Base-by-base conservation (phyloP, 2,329 filamentous ascomycete species). In the Ophiostoma sp. region DNA sequence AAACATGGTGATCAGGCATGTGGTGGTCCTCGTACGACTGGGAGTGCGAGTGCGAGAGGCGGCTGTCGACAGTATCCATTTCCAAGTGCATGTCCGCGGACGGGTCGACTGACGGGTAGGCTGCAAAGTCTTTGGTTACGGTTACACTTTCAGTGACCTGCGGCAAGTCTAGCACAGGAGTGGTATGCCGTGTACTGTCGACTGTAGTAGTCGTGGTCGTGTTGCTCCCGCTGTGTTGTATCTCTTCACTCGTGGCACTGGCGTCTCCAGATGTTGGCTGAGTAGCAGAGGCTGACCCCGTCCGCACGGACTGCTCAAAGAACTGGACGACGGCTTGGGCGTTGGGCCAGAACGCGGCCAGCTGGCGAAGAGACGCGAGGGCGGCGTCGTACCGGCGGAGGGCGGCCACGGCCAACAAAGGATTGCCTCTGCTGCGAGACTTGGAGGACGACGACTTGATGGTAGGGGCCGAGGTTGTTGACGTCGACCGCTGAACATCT, bases 261-360 rank as follows among this genome's bases (percentile, higher is more conserved):
- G 39, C 22, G 4, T 31, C 39, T 2, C 39, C 36, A 2, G 39
- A 9, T 3, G 63, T n/a, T 1, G 63, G 28, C 33, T 8, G 33
- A 1, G 22, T 19, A 11, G 22, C 7, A 73, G 86, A 87, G 1
- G 85, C 88, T 76, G 90, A 87, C 76, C 92, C 92, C 77, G 92
- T 91, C 0, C 92, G 92, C 5, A 86, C 94, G 0, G 91, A 93
- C 0, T 86, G 85, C 69, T 78, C 77, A 64, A 78, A 78, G 63
- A 78, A 75, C 15, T 73, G 73, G 31, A 77, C 50, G 9, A 78
- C 74, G 8, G 75, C 50, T 45, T 76, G 73, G 1, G 76, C 77
- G 22, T 77, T 77, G 6, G 75, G 76, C 77, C 77, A 78, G 39
- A 72, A 76, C 0, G 72, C 73, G 1, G 77, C 75, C 31, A 78